A percentile compares a stretch with the other conserved stretches of the same genome.
Conservation (phyloP, 331 rosid genomes). For the Pyrus hybrid region DNA sequence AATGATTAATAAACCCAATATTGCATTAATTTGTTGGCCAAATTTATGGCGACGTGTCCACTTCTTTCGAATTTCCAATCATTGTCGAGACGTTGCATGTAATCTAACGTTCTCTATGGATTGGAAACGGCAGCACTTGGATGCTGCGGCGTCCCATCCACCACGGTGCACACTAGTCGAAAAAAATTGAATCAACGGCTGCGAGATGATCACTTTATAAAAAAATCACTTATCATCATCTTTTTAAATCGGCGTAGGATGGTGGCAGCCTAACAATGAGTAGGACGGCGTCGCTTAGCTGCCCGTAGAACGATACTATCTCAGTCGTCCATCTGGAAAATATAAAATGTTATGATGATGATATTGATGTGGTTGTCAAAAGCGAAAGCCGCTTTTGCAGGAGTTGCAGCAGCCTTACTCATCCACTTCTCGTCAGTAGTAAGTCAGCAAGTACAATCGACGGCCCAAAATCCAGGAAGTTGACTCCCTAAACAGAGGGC, state of each 20-base stretch:
- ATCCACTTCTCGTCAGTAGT: not conserved
- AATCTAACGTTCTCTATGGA: not conserved
- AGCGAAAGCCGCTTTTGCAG: slow-evolving; percentile 21
- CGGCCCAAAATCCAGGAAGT: not conserved
- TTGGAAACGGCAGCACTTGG: not conserved
- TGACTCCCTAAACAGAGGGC: not conserved
- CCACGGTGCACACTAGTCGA: not conserved
- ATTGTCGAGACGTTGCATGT: slow-evolving; percentile 19
- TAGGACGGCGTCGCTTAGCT: not conserved
- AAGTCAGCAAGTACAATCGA: not conserved
- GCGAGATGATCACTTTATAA: not conserved
- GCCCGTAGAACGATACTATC: slow-evolving; percentile 1
- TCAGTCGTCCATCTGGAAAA: slow-evolving; percentile 15
- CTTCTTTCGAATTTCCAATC: slow-evolving; percentile 22
- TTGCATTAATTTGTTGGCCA: not conserved
- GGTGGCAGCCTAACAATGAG: not conserved
- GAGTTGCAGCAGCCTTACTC: not conserved
- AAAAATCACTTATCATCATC: too few species aligned
- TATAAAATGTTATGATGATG: not conserved
- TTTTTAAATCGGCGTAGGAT: not conserved
- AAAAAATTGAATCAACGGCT: not conserved
- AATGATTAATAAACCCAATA: slow-evolving; percentile 2
- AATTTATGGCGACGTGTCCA: slow-evolving; percentile 16
- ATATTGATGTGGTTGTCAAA: not conserved
- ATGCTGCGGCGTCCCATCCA: not conserved